Conservation (phyloP, 2,329 filamentous ascomycete genomes). For the Penicillium palitans region DNA sequence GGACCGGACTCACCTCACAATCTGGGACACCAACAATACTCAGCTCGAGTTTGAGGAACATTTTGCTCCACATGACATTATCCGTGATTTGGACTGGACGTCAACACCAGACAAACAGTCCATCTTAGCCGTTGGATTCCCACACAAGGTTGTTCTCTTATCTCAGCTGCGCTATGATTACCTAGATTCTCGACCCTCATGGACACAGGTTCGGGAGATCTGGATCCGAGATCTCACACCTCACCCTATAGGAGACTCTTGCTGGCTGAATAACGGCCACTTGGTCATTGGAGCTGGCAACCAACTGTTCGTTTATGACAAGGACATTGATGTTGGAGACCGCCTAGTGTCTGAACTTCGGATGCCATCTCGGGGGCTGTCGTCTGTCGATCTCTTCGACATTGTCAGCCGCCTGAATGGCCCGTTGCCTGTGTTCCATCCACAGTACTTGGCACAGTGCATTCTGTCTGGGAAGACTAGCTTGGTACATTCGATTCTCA, state of each 20-base stretch:
- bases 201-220: conserved; percentile 82
- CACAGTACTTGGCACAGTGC: conserved; percentile 84
- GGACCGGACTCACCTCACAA: conserved; percentile 72
- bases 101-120: conserved; percentile 86
- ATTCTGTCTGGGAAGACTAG: conserved; percentile 75
- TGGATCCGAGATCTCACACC: conserved; percentile 78
- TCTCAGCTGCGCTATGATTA: conserved; percentile 91
- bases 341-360: conserved; percentile 59
- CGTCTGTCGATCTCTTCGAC: conserved; percentile 71
- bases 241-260: conserved; percentile 88
- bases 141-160: conserved; percentile 77
- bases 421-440: conserved; percentile 85
- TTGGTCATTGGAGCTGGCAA: conserved; percentile 88
- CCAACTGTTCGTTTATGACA: conserved; percentile 81
- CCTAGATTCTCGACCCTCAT: conserved; percentile 82
- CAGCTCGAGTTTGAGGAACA: conserved; percentile 78
- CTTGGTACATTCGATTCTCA: conserved; percentile 70
- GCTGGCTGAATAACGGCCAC: conserved; percentile 83
- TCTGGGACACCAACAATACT: conserved; percentile 84
- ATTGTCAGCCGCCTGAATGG: conserved; percentile 82
- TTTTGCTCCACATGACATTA: conserved; percentile 70
- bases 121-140: conserved; percentile 88
- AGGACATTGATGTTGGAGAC: conserved; percentile 66
- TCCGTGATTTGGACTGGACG: conserved; percentile 90
- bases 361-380: conserved; percentile 49